Base-by-base conservation (phyloP, 2,329 filamentous ascomycete genomes). In the Fusarium sp. region DNA sequence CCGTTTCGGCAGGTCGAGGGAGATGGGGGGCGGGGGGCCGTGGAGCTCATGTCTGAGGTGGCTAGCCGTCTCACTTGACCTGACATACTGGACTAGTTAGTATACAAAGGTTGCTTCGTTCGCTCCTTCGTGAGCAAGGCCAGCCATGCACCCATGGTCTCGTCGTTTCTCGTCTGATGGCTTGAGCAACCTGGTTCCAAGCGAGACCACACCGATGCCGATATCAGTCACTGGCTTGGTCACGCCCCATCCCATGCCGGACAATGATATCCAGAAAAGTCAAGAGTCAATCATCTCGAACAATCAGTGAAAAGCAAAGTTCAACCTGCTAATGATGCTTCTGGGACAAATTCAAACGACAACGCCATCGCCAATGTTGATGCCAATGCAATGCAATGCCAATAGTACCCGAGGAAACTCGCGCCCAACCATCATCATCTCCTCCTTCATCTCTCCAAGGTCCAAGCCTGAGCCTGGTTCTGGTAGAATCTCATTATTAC, bases 1-100 rank as follows among this genome's bases (percentile, higher is more conserved):
- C 69, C 47, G n/a, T 74, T 75, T 69, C 31, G 72, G 72, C 62
- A 74, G 72, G 72, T 70, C 22, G 57, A 74, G 25, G 71, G 69
- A 71, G 69, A 71, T 45, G 38, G 59, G 59, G 22, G 50, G 52
- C 63, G 45, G 59, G 59, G 42, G 58, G 42, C 22, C 60, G 20
- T 52, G 45, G 45, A 54, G 18, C 22, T 31, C 9, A 31, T 52
- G 47, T 52, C 20, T 27, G 25, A 58, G 22, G 40, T 42, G 38
- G 20, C 8, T 27, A 33, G 33, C 20, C 40, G 33, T 47, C 66
- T 42, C 61, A 42, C 47, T n/a, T 57, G 47, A 64, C 14, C 35
- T 33, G 47, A 72, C 20, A 54, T 54, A 31, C 50, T 54, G 10
- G 50, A 54, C 50, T 54, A 54, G 50, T 54, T 40, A n/a, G 56